Conservation (phyloP, 1,284 basidiomycete species). For the Apiotrichum gamsii region DNA sequence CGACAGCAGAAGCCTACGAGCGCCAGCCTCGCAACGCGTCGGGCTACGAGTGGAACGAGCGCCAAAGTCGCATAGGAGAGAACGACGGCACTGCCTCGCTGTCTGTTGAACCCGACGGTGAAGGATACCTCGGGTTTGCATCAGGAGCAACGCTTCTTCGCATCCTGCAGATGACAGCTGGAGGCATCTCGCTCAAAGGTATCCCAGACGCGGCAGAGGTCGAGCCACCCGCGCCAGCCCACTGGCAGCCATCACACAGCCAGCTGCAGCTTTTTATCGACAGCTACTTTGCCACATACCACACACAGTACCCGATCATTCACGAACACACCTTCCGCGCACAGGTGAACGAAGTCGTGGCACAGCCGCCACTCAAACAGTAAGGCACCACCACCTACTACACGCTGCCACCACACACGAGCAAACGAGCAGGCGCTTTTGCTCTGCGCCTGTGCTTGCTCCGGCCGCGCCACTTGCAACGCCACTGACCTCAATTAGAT, state of each 20-base stretch:
- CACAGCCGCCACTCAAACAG: conserved; percentile 15
- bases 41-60: conserved; percentile 24
- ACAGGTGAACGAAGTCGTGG: conserved; percentile 22
- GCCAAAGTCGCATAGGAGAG: conserved; percentile 1
- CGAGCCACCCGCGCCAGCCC: conserved; percentile 4
- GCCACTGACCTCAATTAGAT: conserved; percentile 6
- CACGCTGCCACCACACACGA: no score
- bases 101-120: conserved; percentile 20
- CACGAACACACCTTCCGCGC: conserved; percentile 29
- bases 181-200: conserved; percentile 5
- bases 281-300: conserved; percentile 25
- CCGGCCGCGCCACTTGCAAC: no score
- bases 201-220: background rate
- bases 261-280: conserved; percentile 14
- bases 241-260: conserved; percentile 6
- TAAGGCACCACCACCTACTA: conserved; percentile 2
- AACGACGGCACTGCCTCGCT: conserved; percentile 24
- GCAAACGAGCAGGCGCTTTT: background rate
- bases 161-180: conserved; percentile 20
- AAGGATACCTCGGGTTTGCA: conserved; percentile 25
- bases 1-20: conserved; percentile 12
- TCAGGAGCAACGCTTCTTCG: conserved; percentile 22
- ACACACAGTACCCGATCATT: conserved; percentile 27
- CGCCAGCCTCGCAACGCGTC: conserved; percentile 11
- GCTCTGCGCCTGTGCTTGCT: no score